These are phyloP conservation scores for Diaporthe aspalathi DNA, from an alignment of 2,329 filamentous ascomycete genomes.

Conservation along the genomic window DNA sequence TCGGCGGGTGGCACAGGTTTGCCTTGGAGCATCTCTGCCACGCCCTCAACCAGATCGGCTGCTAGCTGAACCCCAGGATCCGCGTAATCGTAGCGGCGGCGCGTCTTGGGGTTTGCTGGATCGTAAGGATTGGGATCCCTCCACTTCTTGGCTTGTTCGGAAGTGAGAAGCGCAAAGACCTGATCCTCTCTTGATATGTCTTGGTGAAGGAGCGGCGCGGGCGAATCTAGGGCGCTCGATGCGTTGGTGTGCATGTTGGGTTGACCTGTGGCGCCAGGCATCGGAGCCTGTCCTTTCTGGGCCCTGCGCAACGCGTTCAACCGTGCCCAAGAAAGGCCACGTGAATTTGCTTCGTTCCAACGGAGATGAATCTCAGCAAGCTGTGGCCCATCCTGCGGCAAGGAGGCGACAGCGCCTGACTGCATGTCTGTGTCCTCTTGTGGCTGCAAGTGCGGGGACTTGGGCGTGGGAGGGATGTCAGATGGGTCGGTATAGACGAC, in stretches of 20 bases:
- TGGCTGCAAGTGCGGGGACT: slow-evolving; percentile 56
- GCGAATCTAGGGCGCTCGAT: slow-evolving; percentile 44
- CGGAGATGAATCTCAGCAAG: slow-evolving; percentile 63
- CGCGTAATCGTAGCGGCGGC: slow-evolving; percentile 52
- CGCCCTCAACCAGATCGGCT: slow-evolving; percentile 55
- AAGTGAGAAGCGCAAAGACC: slow-evolving; percentile 57
- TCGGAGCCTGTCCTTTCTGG: slow-evolving; percentile 32
- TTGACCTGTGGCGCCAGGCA: slow-evolving; percentile 25
- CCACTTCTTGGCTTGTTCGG: slow-evolving; percentile 58
- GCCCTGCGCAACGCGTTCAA: slow-evolving; percentile 56
- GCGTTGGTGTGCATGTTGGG: slow-evolving; percentile 38
- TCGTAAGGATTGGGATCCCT: slow-evolving; percentile 54
- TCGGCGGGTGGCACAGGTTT: slow-evolving; percentile 62
- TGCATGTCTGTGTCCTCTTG: slow-evolving; percentile 34
- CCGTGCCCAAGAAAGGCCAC: slow-evolving; percentile 56
- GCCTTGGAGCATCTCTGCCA: slow-evolving; percentile 55
- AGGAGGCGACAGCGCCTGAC: slow-evolving; percentile 15
- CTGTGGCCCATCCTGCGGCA: slow-evolving; percentile 49
- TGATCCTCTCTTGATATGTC: slow-evolving; percentile 54
- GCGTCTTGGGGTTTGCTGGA: slow-evolving; percentile 47
- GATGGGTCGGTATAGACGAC: slow-evolving; percentile 65
- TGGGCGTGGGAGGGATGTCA: slow-evolving; percentile 68
- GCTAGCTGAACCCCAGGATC: slow-evolving; percentile 58
- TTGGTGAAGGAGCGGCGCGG: slow-evolving; percentile 30
- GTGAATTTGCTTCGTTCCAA: slow-evolving; percentile 58